These are phyloP conservation scores for Amoebophrya sp. DNA, from an alignment of 169 alveolate species.

Conservation along the genomic window DNA sequence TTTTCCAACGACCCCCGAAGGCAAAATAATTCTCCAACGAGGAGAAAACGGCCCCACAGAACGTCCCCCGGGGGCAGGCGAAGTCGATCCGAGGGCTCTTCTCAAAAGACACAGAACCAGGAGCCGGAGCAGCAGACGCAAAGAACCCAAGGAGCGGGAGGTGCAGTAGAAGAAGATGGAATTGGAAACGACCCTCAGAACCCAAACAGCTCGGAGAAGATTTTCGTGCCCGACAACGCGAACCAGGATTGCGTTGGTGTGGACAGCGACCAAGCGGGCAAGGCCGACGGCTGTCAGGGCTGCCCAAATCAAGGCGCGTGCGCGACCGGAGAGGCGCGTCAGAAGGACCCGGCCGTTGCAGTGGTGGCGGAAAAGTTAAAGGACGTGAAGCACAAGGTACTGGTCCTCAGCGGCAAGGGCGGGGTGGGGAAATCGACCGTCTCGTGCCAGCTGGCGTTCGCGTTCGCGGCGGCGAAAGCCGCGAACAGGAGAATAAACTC, in stretches of 20 bases:
- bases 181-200: too few species aligned
- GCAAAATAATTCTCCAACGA: too few species aligned
- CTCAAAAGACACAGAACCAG: too few species aligned
- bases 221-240: conserved; percentile 32
- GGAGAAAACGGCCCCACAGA: too few species aligned
- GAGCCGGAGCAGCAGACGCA: too few species aligned
- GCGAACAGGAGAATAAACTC: neutral
- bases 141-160: too few species aligned
- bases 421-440: conserved; percentile 99
- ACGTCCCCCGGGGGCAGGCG: too few species aligned
- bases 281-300: conserved; percentile 87
- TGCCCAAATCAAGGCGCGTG: conserved; percentile 90
- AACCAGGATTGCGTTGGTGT: conserved; percentile 33
- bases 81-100: too few species aligned
- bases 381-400: conserved; percentile 56
- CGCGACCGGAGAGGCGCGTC: conserved; percentile 69
- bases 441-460: conserved; percentile 72
- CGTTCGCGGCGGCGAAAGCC: conserved; percentile 24
- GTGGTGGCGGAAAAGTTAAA: conserved; percentile 63
- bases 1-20: too few species aligned
- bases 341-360: conserved; percentile 33
- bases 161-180: too few species aligned
- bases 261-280: conserved; percentile 52
- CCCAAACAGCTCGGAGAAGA: too few species aligned
- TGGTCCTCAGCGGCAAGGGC: conserved; percentile 95